Conservation (phyloP, 371 early-diverging fungal species). For the Rhizopus sp. region DNA sequence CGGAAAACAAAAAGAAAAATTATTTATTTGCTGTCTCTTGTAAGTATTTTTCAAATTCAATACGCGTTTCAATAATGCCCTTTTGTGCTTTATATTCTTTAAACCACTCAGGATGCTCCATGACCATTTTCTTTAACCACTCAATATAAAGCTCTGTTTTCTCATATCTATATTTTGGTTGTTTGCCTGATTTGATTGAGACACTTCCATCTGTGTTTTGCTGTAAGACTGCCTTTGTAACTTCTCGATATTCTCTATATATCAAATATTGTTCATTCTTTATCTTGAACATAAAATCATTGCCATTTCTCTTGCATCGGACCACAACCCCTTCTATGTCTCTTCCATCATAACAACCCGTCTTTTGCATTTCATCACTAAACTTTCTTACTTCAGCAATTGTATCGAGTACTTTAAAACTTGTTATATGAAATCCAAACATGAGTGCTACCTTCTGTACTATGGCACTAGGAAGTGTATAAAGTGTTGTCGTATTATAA, state of each 20-base stretch:
- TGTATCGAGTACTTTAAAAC: slow-evolving; percentile 39
- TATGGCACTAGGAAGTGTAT: slow-evolving; percentile 66
- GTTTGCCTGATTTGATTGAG: slow-evolving; percentile 4
- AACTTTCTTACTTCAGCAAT: slow-evolving; percentile 63
- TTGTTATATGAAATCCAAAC: slow-evolving; percentile 77
- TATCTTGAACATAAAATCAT: slow-evolving; percentile 83
- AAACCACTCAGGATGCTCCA: slow-evolving; percentile 73
- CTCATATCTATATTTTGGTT: slow-evolving; percentile 29
- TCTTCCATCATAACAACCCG: slow-evolving; percentile 65
- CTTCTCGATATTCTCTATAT: slow-evolving; percentile 95
- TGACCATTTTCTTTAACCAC: slow-evolving; percentile 70
- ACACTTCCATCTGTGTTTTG: slow-evolving; percentile 19
- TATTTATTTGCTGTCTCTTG: background rate
- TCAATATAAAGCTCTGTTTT: slow-evolving; percentile 71
- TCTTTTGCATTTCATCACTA: slow-evolving; percentile 63
- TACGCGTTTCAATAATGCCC: slow-evolving; percentile 80
- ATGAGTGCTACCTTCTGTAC: slow-evolving; percentile 66
- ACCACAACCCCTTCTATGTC: slow-evolving; percentile 92
- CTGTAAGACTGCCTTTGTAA: slow-evolving; percentile 66
- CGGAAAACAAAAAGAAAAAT: background rate
- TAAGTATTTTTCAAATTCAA: slow-evolving; percentile 61
- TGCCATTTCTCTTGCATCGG: slow-evolving; percentile 59
- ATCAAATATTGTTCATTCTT: slow-evolving; percentile 92
- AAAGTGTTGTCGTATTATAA: slow-evolving; percentile 70
- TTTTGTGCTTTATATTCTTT: slow-evolving; percentile 61